These are phyloP conservation scores for Penicillium sclerotiorum DNA, from an alignment of 2,329 filamentous ascomycete genomes.

Conservation along the genomic window DNA sequence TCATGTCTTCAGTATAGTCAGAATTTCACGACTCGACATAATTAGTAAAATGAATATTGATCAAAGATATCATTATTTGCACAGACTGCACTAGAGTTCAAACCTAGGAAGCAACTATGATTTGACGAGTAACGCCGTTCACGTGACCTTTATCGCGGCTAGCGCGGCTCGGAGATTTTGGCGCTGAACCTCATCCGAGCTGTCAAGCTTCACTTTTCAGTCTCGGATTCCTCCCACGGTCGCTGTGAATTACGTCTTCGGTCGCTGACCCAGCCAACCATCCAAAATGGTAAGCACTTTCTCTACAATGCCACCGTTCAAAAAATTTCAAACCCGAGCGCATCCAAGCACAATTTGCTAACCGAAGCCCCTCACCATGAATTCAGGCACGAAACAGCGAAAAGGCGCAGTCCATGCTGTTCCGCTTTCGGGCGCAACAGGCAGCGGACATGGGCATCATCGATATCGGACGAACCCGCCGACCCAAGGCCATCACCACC, in stretches of 20 bases:
- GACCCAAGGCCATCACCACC: constrained; percentile 87
- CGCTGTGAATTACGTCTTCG: constrained; percentile 12
- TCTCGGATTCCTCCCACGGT: constrained; percentile 24
- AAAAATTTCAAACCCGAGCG: neutral
- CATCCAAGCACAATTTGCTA: constrained; percentile 22
- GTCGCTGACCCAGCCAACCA: constrained; percentile 20
- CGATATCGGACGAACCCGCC: constrained; percentile 84
- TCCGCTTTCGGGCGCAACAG: constrained; percentile 97
- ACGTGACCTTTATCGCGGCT: neutral
- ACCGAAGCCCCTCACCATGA: constrained; percentile 18
- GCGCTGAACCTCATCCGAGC: constrained; percentile 32
- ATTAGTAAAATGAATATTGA: too few relatives aligned
- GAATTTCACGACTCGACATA: too few relatives aligned
- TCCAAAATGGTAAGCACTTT: constrained; percentile 33
- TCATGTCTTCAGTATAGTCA: too few relatives aligned
- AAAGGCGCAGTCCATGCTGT: constrained; percentile 99
- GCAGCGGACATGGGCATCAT: constrained; percentile 95
- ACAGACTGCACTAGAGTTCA: too few relatives aligned
- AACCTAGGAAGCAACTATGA: too few relatives aligned
- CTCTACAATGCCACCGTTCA: too few relatives aligned
- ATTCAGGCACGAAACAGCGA: constrained; percentile 88
- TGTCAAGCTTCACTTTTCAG: constrained; percentile 27
- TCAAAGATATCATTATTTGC: too few relatives aligned
- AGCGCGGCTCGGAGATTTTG: constrained; percentile 12
- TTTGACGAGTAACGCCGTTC: neutral